Evolutionary conservation across 345 rosid genomes (phyloP), one percentile per base, ranked within the genome.

Genomic region (Balakata baccata): DNA sequence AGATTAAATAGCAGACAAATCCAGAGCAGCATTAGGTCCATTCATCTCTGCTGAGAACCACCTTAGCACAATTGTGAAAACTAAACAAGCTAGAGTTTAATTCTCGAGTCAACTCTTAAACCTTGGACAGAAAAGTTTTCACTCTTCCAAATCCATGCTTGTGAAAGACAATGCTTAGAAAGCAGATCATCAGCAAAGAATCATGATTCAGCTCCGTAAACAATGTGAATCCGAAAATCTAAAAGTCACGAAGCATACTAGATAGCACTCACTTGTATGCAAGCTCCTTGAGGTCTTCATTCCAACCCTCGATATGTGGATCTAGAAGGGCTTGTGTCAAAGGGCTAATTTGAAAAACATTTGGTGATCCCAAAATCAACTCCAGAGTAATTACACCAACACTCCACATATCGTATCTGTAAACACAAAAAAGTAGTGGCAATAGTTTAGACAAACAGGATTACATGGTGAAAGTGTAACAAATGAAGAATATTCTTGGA

Each of bases 381-480:
- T 94, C 98, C 82, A 94, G 85, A 62, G 90, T 84, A 76, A 94
- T 94, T 74, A 92, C 98, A 73, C 97, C 97, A 72, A 92, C 93
- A 74, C 98, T 88, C 98, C 98, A 94, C 93, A 92, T 89, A 79
- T 94, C 98, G 67, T 92, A 92, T 82, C 97, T 92, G 82, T 79
- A 64, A 79, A 69, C 38, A 3, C 37, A 7, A 56, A 58, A 66
- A 61, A 39, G 25, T 12, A 60, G 25, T 20, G 58, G 45, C 20
- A 70, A 70, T 46, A 57, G 70, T 62, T 29, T 50, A 47, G 60
- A 20, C 46, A 61, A 53, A 75, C 51, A 59, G 2, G 59, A 43
- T 39, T 29, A 29, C 18, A 73, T 38, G 23, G 53, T 60, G 68
- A 43, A 56, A 37, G 37, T 56, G 16, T 38, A 61, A 43, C 11